phyloP scores from a whole-genome alignment of 2,329 filamentous ascomycete genomes.

The Pseudogymnoascus sp. region DNA sequence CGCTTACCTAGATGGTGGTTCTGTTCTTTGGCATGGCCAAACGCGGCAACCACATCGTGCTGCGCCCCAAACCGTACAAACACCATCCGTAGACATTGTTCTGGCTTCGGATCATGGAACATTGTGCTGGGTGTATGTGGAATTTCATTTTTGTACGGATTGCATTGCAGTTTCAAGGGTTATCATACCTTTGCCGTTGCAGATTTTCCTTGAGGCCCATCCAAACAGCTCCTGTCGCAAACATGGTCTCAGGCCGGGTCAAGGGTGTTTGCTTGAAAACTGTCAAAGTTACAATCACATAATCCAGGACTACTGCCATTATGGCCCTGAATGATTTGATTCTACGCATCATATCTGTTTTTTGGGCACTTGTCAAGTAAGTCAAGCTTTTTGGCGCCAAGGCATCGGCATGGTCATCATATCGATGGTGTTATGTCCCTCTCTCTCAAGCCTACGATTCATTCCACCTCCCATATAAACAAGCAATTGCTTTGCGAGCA shows the following conservation, averaged over 20 bases:
- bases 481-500: not conserved
- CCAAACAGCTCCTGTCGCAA: slow-evolving; percentile 3
- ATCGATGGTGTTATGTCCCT: not conserved
- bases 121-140: not conserved
- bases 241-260: not conserved
- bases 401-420: not conserved
- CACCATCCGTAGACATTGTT: not conserved
- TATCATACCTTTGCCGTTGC: not conserved
- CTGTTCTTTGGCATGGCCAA: not conserved
- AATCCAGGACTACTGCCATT: not conserved
- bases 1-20: not conserved
- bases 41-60: not conserved
- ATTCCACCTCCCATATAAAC: not conserved
- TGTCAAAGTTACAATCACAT: slow-evolving; percentile 4
- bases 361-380: not conserved
- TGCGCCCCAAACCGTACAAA: not conserved
- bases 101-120: not conserved
- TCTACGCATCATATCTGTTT: not conserved
- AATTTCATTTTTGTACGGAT: not conserved
- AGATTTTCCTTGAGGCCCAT: not conserved
- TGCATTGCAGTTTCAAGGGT: slow-evolving; percentile 6
- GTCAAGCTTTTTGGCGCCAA: slow-evolving; percentile 6
- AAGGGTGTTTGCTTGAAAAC: slow-evolving; percentile 5
- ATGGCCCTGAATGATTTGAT: not conserved
- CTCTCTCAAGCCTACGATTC: not conserved